Evolutionary conservation across 2,329 filamentous ascomycete genomes (phyloP), one percentile per base, ranked within the genome.

Genomic region (Talaromyces sp.): DNA sequence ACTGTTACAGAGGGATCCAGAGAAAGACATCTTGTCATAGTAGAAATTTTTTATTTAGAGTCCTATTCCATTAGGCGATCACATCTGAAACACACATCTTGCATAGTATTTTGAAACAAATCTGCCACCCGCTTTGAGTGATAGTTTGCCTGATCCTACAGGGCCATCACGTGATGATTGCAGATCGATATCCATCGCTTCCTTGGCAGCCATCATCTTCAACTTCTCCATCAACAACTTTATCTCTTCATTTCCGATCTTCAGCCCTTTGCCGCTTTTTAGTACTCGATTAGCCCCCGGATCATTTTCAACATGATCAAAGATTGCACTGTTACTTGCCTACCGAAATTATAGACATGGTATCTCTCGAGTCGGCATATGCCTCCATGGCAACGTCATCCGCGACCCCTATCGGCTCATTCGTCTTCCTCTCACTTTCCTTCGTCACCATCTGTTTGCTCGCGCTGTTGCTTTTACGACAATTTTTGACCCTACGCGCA

Each of bases 401-500:
- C 18, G 68, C 76, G 59, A 71, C 78, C 50, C 87, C 91, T 37
- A 84, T 92, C 59, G 88, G 88, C 76, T 96, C 93, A 60, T 86
- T 88, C 72, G 81, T 93, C 72, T 96, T 97, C 77, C 86, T 91
- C 67, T 75, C 86, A 68, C 71, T 91, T 70, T 85, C 92, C 65
- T 83, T 96, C 42, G 78, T 93, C 68, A 75, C 85, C 67, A 90
- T 96, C 68, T 92, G 88, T 67, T 75, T 89, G 65, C 80, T 89
- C 65, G 92, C 95, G 64, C 84, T 99, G 48, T 82, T 97, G 23
- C 87, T 98, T 66, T 82, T 97, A 64, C 89, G 95, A 71, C 88
- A 92, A 80, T 99, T 93, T 77, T 85, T 99, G 9, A 93, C 93
- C 2, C 83, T 99, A 37, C 92, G 95, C 68, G 87, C 89, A 6